Base-by-base conservation (phyloP, 257 asterid genomes). In the Cruciata laevipes region DNA sequence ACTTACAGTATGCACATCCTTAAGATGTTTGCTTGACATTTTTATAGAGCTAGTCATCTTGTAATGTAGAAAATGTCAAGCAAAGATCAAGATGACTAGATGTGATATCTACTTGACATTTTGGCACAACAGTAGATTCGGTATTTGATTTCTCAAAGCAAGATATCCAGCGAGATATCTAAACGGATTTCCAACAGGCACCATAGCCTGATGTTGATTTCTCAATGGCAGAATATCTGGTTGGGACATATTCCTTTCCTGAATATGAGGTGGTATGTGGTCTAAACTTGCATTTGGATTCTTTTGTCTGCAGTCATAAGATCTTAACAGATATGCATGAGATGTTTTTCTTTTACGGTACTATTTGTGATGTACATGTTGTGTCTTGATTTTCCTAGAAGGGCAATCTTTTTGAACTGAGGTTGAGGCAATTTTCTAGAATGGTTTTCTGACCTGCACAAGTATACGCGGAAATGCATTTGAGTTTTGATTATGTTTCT, bases 201-300 rank as follows among this genome's bases (percentile, higher is more conserved):
- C 12, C 75, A 79, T 61, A 75, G 87, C 42, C 99, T 96, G 5
- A 85, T 94, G 86, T 81, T 90, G 69, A 73, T 83, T 78, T 95
- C 96, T 59, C 99, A 90, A 73, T 85, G 85, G 83, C 99, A 94
- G 89, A 80, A 75, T 68, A 94, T 78, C 73, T 37, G 82, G 96
- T 80, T 62, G 81, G 81, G 70, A 20, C 87, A 0, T 87, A 82
- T 83, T 76, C 85, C 3, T 87, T 81, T 21, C 67, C 68, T 51
- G 95, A n/a, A 87, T 76, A 80, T 94, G 80, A 72, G 73, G 90
- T 81, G 95, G 97, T 90, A 73, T 55, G 6, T 63, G 2, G 37
- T 17, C 33, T 47, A 65, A 60, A 17, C 14, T 32, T 25, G 61
- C 17, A 56, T 63, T 51, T 30, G 62, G 21, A 17, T 25, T 25